phyloP scores from a whole-genome alignment of 805 yeast species.

The Cyberlindnera xylosilytica region DNA sequence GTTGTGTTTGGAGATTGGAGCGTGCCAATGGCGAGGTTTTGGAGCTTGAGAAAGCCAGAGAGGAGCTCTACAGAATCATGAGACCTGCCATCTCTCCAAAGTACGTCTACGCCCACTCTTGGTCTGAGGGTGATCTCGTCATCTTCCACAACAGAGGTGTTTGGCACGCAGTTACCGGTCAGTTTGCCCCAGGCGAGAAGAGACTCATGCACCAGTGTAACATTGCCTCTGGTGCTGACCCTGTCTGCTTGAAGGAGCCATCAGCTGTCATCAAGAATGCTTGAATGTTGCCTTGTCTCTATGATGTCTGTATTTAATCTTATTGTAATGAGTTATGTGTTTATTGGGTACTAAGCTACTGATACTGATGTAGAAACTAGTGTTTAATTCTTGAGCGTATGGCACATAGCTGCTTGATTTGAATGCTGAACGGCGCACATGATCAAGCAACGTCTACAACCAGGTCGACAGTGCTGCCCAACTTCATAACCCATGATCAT shows the following conservation, averaged over 20 bases:
- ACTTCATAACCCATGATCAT: no score
- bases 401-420: no score
- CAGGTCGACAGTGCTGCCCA: no score
- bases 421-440: no score
- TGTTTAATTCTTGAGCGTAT: no score
- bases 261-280: conserved; percentile 8
- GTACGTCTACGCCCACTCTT: conserved; percentile 73
- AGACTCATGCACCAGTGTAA: conserved; percentile 94
- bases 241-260: conserved; percentile 34
- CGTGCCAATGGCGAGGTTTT: conserved; percentile 55
- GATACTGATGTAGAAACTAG: no score
- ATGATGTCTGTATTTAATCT: neutral
- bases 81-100: conserved; percentile 80
- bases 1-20: conserved; percentile 69
- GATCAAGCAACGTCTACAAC: no score
- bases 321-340: no score
- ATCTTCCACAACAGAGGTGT: conserved; percentile 87
- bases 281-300: neutral
- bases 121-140: conserved; percentile 83
- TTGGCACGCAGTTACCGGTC: conserved; percentile 91
- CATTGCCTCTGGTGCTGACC: conserved; percentile 79
- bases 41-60: conserved; percentile 70
- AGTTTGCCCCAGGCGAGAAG: conserved; percentile 71
- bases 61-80: conserved; percentile 70
- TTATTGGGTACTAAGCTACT: no score